A percentile compares a stretch with the other conserved stretches of the same genome.
Conservation (phyloP, 2,329 filamentous ascomycete species). For the Ceratocystis cubensis region DNA sequence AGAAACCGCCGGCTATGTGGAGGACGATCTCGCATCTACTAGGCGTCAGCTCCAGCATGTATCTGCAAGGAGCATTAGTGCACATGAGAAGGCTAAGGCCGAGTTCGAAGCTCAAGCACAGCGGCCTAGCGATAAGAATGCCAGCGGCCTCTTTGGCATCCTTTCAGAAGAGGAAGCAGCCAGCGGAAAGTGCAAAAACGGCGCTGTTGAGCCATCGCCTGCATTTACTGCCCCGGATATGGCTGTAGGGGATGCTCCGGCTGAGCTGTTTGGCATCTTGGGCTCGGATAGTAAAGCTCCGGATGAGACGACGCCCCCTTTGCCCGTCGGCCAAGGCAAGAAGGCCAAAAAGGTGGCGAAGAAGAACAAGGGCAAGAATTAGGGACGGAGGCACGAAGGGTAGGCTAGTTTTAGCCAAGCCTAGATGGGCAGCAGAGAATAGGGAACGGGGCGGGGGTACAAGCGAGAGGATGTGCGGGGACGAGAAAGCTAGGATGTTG, state of each 20-base stretch:
- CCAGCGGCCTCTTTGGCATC: slow-evolving; percentile 16
- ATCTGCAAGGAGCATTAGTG: slow-evolving; percentile 1
- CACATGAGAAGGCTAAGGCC: background rate
- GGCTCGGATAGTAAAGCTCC: background rate
- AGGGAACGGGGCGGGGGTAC: no score
- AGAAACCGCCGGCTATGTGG: slow-evolving; percentile 6
- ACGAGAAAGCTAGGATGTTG: background rate
- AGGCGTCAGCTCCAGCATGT: background rate
- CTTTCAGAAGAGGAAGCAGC: background rate
- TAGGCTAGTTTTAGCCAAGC: no score
- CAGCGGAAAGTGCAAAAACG: background rate
- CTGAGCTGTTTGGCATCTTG: slow-evolving; percentile 15
- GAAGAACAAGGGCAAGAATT: slow-evolving; percentile 17
- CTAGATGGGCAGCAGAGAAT: no score
- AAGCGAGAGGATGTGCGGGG: no score
- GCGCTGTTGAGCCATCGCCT: background rate
- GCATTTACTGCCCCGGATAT: background rate
- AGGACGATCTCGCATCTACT: slow-evolving; percentile 10
- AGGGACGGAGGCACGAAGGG: background rate
- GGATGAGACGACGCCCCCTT: background rate
- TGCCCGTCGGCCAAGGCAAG: background rate
- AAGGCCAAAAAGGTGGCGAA: slow-evolving; percentile 16
- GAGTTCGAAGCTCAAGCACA: background rate
- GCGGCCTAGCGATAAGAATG: background rate
- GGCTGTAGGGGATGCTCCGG: background rate